Percentiles rank a stretch among this genome's conserved stretches.
phyloP scores from a whole-genome alignment of 768 basidiomycete genomes.

The Macrolepiota albuminosa region DNA sequence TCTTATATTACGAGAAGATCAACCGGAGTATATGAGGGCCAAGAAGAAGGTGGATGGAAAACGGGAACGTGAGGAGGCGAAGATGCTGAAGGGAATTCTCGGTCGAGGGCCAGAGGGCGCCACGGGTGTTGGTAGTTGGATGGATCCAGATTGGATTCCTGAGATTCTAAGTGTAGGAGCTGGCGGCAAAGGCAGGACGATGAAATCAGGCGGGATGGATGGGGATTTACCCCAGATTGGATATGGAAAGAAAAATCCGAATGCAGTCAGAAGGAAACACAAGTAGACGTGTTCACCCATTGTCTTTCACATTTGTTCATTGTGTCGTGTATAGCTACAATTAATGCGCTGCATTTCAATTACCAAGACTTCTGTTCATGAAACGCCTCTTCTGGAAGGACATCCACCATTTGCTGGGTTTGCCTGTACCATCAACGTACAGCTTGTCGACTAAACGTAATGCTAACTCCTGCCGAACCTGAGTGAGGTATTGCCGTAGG shows the following conservation, averaged over 20 bases:
- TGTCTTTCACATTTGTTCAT: slow-evolving; percentile 15
- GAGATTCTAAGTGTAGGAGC: slow-evolving; percentile 65
- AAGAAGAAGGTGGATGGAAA: slow-evolving; percentile 72
- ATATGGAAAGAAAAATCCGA: slow-evolving; percentile 85
- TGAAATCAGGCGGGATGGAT: slow-evolving; percentile 45
- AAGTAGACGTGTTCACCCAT: slow-evolving; percentile 34
- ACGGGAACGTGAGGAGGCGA: slow-evolving; percentile 72
- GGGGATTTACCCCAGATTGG: slow-evolving; percentile 82
- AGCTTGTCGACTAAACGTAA: slow-evolving; percentile 80
- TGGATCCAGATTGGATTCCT: slow-evolving; percentile 94
- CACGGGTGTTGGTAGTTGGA: slow-evolving; percentile 71
- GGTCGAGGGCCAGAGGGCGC: slow-evolving; percentile 42
- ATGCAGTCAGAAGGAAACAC: slow-evolving; percentile 59
- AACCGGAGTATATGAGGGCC: slow-evolving; percentile 80
- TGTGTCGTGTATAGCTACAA: slow-evolving; percentile 8
- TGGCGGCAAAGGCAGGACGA: slow-evolving; percentile 66
- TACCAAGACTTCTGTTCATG: slow-evolving; percentile 87
- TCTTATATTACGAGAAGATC: slow-evolving; percentile 90
- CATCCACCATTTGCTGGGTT: slow-evolving; percentile 99
- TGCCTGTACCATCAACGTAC: slow-evolving; percentile 90
- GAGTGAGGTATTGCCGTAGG: slow-evolving; percentile 85
- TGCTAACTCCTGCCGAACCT: slow-evolving; percentile 90
- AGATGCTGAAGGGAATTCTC: slow-evolving; percentile 61
- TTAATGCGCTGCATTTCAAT: slow-evolving; percentile 34
- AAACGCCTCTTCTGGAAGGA: slow-evolving; percentile 97